A percentile compares a stretch with the other conserved stretches of the same genome.
Conservation (phyloP, 352 stramenopile species). For the Blastocystis sp. region DNA sequence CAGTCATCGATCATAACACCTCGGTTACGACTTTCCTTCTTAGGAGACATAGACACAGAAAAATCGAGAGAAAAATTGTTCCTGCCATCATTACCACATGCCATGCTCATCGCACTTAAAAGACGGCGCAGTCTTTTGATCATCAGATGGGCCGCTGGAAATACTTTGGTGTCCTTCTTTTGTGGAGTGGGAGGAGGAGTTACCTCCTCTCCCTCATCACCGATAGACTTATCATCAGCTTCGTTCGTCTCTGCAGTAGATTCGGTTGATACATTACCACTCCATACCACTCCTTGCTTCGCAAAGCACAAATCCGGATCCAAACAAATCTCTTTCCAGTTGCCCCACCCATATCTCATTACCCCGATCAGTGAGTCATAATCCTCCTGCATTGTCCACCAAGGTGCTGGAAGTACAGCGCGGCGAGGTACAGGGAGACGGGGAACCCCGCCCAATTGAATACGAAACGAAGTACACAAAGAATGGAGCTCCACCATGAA, state of each 20-base stretch:
- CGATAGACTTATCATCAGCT: not conserved
- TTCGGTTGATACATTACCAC: not conserved
- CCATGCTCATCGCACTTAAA: not conserved
- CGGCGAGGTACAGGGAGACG: not conserved
- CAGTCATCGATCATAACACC: slow-evolving; percentile 7
- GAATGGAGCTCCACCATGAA: slow-evolving; percentile 7
- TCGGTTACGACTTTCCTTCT: not conserved
- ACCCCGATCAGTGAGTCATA: slow-evolving; percentile 16
- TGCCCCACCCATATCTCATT: slow-evolving; percentile 14
- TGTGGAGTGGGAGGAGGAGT: not conserved
- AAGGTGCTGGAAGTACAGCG: slow-evolving; percentile 12
- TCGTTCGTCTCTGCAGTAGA: not conserved
- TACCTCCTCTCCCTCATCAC: not conserved
- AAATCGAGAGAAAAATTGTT: not conserved
- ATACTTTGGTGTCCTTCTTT: slow-evolving; percentile 20
- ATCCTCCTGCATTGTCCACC: slow-evolving; percentile 53
- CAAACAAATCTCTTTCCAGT: slow-evolving; percentile 43
- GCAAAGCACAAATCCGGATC: slow-evolving; percentile 18
- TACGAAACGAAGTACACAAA: not conserved
- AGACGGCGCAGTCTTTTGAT: slow-evolving; percentile 28
- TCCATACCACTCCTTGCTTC: slow-evolving; percentile 8
- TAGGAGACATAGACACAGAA: not conserved
- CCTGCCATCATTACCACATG: not conserved
- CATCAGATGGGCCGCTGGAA: not conserved
- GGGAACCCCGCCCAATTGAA: not conserved